Base-by-base conservation (phyloP, 2,329 filamentous ascomycete genomes). In the Talaromyces piceae region DNA sequence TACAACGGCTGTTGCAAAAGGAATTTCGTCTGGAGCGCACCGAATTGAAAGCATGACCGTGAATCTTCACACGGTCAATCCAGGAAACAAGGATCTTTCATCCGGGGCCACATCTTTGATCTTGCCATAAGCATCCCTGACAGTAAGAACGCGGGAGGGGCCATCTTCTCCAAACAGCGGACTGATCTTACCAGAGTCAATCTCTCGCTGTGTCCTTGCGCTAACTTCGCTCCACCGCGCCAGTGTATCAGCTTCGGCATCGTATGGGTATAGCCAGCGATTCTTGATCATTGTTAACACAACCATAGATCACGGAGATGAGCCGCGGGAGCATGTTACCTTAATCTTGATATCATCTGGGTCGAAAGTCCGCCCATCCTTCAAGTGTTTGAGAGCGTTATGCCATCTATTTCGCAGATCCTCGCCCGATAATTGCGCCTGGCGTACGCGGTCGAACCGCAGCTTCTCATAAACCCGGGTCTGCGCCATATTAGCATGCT, bases 181-280 rank as follows among this genome's bases (percentile, higher is more conserved):
- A 12, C 63, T 67, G 46, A 75, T 68, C 27, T 66, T 58, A 1
- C 68, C 70, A 2, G 52, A 59, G 28, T 56, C 56, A 45, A 74
- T 55, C 56, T 74, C 72, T 28, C 61, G 58, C 3, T 55, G 52
- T 11, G 73, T 72, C 12, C 61, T 45, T 4, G 59, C 50, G 1
- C 71, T 72, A n/a, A 75, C 62, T 44, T 68, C 66, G 5, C 65
- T 57, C 73, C 73, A 76, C 25, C 67, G 65, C 47, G 67, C 63
- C 6, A 65, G 12, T 4, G 73, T 70, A 48, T 76, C 73, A 3
- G 64, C 66, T 59, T 77, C 72, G 5, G 73, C 71, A 54, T 76
- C 73, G 47, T 70, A 76, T 1, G 70, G 67, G 54, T 77, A 76
- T 18, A 77, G 54, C 63, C 72, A 75, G 28, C 72, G 61, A 52